phyloP scores from a whole-genome alignment of 306 rosid genomes.

The Cicer arietinum region DNA sequence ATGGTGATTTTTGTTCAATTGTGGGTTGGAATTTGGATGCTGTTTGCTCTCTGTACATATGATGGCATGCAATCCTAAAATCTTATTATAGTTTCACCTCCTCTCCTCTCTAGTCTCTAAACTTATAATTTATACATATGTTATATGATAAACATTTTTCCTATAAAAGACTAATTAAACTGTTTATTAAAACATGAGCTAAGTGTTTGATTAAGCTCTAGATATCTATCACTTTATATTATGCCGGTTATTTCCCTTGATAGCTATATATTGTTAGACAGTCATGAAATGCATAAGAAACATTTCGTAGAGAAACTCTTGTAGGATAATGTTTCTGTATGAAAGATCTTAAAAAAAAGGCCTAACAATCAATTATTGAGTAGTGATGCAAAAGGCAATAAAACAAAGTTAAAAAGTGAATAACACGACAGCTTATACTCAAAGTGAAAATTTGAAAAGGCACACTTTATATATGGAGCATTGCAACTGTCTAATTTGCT shows the following conservation, averaged over 20 bases:
- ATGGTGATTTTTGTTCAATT: constrained; percentile 18
- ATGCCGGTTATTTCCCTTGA: background rate
- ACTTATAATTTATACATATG: no score
- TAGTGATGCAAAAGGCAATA: background rate
- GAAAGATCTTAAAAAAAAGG: background rate
- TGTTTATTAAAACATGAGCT: no score
- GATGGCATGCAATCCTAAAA: constrained; percentile 2
- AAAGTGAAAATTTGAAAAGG: constrained; percentile 4
- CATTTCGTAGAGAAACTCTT: background rate
- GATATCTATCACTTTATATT: no score
- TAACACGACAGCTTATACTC: background rate
- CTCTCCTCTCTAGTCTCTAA: no score
- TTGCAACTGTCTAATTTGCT: constrained; percentile 43
- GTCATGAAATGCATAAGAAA: background rate
- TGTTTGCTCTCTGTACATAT: constrained; percentile 25
- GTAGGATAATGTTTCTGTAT: background rate
- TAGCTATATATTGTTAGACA: background rate
- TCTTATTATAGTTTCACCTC: no score
- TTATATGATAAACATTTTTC: no score
- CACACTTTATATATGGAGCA: background rate
- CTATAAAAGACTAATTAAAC: no score
- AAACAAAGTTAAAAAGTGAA: background rate
- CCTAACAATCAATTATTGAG: background rate
- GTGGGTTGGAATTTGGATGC: background rate
- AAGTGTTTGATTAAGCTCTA: no score